Evolutionary conservation across 2,329 filamentous ascomycete genomes (phyloP), one percentile per base, ranked within the genome.

Genomic region (Fusarium buxicola): DNA sequence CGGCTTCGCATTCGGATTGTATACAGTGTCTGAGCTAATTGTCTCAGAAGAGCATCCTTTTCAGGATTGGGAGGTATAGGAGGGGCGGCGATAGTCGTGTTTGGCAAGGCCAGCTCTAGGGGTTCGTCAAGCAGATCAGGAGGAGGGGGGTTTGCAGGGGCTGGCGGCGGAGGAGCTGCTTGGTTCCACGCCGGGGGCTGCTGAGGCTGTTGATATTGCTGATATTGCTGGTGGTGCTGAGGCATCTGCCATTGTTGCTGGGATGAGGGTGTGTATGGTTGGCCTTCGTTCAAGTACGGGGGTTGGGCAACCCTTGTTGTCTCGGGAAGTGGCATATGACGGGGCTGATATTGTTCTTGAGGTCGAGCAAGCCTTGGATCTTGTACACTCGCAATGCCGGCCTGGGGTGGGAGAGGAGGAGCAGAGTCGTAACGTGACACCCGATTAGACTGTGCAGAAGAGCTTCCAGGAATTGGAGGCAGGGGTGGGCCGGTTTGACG

Each of bases 21-120:
- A 51, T 88, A 82, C 4, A 98, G 81, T 0, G 88, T 86, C 53
- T 84, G 81, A 31, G 89, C 92, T 27, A 98, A 84, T 39, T 93
- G 90, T 49, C 85, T 84, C 4, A 97, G 83, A 13, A 98, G 85
- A 16, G 91, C 89, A 75, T 98, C 93, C 74, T 97, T 97, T 77
- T 98, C 92, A 1, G 95, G 95, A 71, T 99, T 99, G 0, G 93
- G 94, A 0, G 95, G 94, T 28, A 97, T 92, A 0, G 94, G 94
- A 1, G 95, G 94, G 1, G 92, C 87, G 7, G 89, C 83, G 8
- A 87, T 73, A 18, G 83, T 78, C 1, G 80, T 78, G 5, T 80
- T 76, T 3, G 85, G 81, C 11, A 84, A 77, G 13, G 80, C 69
- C 21, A 86, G 75, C 9, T 81, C 81, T 12, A 87, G 75, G 28